Base-by-base conservation (phyloP, 2,329 filamentous ascomycete species). In the Ophiostoma ips region DNA sequence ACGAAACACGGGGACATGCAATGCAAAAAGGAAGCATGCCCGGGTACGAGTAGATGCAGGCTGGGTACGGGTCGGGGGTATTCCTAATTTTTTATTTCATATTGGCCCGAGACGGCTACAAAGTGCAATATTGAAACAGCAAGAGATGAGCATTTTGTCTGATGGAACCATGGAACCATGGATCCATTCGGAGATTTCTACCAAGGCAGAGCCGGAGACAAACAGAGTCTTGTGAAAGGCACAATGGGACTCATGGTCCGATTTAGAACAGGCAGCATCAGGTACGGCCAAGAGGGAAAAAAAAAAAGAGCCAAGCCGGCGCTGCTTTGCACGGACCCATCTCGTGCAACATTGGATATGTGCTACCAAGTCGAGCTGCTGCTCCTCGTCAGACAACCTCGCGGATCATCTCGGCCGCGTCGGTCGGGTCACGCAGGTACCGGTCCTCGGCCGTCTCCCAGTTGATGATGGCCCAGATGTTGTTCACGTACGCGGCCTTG, bases 401-500 rank as follows among this genome's bases (percentile, higher is more conserved):
- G 53, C 62, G 65, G 48, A 73, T 63, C 16, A 66, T 60, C 58
- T 67, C 66, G 61, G 73, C 72, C 1, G 63, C 67, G 51, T 73
- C 68, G 10, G 71, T 69, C 5, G 65, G 64, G 5, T 57, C 65
- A 3, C 75, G 73, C 2, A 65, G 57, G 63, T 77, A 86, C 30
- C 83, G 72, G 52, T 71, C 65, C 67, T 85, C 82, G 1, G 78
- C 75, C 5, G 73, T 79, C 66, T 81, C 77, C 84, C 84, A 88
- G 67, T 87, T 87, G 60, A 88, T 78, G 31, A 88, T 76, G 33
- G 79, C 79, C 84, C 83, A 88, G 58, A 87, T 84, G 55, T 83
- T 83, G 53, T 84, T 76, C 7, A 87, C 74, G 58, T 89, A 89
- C 0, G 78, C 77, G 1, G 79, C 81, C 65, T 87, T 87, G 53